These are phyloP conservation scores for Eucalyptus camaldulensis DNA, from an alignment of 345 rosid genomes.

Conservation along the genomic window DNA sequence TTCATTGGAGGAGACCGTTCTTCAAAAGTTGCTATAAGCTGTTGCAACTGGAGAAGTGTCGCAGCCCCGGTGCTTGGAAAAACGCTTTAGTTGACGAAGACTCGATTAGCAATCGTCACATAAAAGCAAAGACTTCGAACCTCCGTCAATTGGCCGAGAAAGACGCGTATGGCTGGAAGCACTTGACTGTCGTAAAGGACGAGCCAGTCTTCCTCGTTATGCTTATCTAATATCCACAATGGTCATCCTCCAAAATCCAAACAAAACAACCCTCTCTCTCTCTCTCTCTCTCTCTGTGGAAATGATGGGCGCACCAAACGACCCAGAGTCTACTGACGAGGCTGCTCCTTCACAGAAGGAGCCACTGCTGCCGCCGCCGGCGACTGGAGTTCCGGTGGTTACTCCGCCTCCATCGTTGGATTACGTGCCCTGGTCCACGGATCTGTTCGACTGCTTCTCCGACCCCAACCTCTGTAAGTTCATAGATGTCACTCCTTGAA, in stretches of 20 bases:
- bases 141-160: neutral
- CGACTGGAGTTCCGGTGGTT: neutral
- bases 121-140: neutral
- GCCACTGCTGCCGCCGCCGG: neutral
- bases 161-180: neutral
- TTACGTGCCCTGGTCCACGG: slow-evolving; percentile 31
- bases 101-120: neutral
- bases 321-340: neutral
- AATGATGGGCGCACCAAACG: neutral
- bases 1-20: neutral
- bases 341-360: neutral
- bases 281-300: neutral
- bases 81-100: neutral
- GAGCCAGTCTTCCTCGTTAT: neutral
- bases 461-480: slow-evolving; percentile 17
- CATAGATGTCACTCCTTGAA: neutral
- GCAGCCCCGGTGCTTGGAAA: neutral
- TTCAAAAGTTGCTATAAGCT: neutral
- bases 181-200: neutral
- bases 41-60: neutral
- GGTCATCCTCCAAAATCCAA: neutral
- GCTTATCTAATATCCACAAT: neutral
- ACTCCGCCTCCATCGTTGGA: neutral
- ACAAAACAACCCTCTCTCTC: neutral
- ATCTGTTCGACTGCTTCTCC: slow-evolving; percentile 32